Conservation (phyloP, 2,329 filamentous ascomycete species). For the Trichophyton schoenleinii region DNA sequence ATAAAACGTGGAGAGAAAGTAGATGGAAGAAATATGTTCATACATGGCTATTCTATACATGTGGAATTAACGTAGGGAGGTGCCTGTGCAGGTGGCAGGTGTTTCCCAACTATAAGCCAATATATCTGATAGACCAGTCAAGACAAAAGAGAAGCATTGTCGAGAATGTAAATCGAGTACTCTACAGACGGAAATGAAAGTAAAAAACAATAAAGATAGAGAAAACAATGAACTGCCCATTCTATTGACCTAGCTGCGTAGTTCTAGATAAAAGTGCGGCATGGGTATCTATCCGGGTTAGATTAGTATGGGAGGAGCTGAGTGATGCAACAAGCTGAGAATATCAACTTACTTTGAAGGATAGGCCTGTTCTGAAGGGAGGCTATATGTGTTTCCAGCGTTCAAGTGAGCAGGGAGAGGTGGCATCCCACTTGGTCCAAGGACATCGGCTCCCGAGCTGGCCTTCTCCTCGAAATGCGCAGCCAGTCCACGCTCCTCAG, state of each 20-base stretch:
- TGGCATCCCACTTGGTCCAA: conserved; percentile 69
- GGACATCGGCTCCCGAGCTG: conserved; percentile 42
- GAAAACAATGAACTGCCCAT: neutral
- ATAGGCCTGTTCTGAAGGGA: conserved; percentile 58
- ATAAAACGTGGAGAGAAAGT: neutral
- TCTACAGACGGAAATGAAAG: neutral
- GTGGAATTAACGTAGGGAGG: neutral
- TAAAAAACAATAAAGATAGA: neutral
- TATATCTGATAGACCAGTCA: neutral
- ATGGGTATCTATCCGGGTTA: conserved; percentile 29
- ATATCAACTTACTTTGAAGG: conserved; percentile 41
- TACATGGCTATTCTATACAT: neutral
- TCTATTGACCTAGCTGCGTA: neutral
- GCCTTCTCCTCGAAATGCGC: conserved; percentile 58
- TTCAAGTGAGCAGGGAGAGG: conserved; percentile 68
- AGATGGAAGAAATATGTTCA: neutral
- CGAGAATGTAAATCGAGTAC: neutral
- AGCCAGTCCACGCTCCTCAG: conserved; percentile 57
- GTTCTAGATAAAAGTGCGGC: conserved; percentile 33
- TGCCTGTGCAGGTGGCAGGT: neutral
- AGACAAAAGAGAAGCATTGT: neutral
- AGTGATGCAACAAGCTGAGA: conserved; percentile 17
- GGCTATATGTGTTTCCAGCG: conserved; percentile 48
- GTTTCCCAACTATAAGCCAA: neutral
- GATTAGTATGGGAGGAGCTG: conserved; percentile 6